Evolutionary conservation across 257 asterid species (phyloP).

Genomic region (Orobanche coerulescens): DNA sequence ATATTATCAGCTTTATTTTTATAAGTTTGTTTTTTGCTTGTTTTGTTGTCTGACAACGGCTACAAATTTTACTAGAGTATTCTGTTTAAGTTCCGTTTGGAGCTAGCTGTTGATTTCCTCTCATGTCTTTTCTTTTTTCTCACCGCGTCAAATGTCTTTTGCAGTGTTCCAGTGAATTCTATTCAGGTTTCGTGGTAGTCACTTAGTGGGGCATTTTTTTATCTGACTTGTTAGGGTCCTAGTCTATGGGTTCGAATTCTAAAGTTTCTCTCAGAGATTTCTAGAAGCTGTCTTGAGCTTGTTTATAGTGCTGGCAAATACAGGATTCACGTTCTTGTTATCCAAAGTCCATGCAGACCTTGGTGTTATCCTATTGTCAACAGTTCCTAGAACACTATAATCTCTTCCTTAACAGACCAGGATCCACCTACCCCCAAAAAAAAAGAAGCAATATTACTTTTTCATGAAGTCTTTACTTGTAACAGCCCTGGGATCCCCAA

Average conservation of each 20-base stretch:
- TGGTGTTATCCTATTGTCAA: background rate
- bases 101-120: background rate
- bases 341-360: constrained; percentile 2
- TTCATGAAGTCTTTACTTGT: background rate
- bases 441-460: background rate
- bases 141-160: background rate
- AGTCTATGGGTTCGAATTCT: background rate
- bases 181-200: background rate
- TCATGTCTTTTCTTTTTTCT: background rate
- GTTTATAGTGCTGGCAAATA: background rate
- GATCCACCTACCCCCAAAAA: background rate
- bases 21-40: constrained; percentile 3
- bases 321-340: background rate
- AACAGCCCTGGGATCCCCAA: constrained; percentile 7
- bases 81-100: background rate
- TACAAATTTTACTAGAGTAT: constrained; percentile 3
- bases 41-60: constrained; percentile 1
- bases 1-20: background rate
- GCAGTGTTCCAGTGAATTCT: background rate
- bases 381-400: background rate
- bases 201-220: background rate
- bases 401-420: background rate
- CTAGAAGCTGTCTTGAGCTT: constrained; percentile 9
- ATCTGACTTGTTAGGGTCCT: background rate
- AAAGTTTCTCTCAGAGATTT: background rate